These are phyloP conservation scores for Septoria linicola DNA, from an alignment of 2,329 filamentous ascomycete genomes.

Conservation along the genomic window DNA sequence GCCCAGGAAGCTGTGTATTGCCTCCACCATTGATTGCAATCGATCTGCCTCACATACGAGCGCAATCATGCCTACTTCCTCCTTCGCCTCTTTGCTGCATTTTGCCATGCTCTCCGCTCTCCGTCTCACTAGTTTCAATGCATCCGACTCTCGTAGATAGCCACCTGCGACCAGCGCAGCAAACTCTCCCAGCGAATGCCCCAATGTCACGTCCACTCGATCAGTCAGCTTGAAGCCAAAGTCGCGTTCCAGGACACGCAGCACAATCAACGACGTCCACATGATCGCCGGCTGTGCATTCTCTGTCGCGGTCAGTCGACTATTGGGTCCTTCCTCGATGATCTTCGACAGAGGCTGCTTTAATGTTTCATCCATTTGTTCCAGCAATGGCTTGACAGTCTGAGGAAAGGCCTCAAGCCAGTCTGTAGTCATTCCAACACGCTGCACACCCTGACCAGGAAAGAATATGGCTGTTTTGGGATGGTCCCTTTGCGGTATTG, in stretches of 20 bases:
- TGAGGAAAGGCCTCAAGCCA: constrained; percentile 85
- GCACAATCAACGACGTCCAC: constrained; percentile 86
- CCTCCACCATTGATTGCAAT: constrained; percentile 65
- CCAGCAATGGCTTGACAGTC: constrained; percentile 72
- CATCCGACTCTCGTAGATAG: constrained; percentile 74
- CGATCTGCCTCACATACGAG: constrained; percentile 82
- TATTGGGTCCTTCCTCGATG: constrained; percentile 77
- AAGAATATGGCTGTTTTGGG: constrained; percentile 42
- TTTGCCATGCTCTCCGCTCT: constrained; percentile 81
- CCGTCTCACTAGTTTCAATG: constrained; percentile 70
- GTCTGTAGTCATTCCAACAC: constrained; percentile 49
- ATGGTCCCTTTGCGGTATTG: constrained; percentile 24
- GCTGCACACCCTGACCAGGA: constrained; percentile 41
- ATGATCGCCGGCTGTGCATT: constrained; percentile 96
- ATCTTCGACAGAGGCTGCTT: constrained; percentile 72
- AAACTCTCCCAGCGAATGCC: constrained; percentile 91
- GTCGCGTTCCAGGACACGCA: constrained; percentile 80
- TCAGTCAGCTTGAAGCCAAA: constrained; percentile 72
- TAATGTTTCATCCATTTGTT: constrained; percentile 80
- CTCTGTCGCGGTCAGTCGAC: constrained; percentile 72
- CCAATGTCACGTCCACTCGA: constrained; percentile 77
- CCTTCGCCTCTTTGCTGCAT: constrained; percentile 66
- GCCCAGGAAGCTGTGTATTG: constrained; percentile 76
- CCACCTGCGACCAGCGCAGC: constrained; percentile 83
- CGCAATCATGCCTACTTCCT: constrained; percentile 91